Conservation (phyloP, 2,329 filamentous ascomycete species). For the Sclerotinia nivalis region DNA sequence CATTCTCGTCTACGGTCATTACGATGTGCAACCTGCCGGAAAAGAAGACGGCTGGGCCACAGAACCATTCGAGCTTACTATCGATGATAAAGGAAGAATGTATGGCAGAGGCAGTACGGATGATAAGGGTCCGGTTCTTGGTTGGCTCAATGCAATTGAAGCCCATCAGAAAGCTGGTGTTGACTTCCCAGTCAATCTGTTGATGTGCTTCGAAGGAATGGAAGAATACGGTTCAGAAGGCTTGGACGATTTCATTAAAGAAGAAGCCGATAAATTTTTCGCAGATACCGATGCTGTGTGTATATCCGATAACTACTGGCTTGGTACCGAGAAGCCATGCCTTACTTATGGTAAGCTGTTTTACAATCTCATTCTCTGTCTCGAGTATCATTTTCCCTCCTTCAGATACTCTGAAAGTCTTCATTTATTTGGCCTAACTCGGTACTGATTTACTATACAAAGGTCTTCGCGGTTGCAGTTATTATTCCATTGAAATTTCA, state of each 20-base stretch:
- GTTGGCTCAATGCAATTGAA: slow-evolving; percentile 97
- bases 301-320: slow-evolving; percentile 99
- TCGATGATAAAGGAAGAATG: slow-evolving; percentile 93
- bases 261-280: slow-evolving; percentile 91
- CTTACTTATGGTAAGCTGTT: slow-evolving; percentile 70
- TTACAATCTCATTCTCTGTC: background rate
- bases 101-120: slow-evolving; percentile 94
- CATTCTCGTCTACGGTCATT: slow-evolving; percentile 96
- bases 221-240: slow-evolving; percentile 98
- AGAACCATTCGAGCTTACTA: slow-evolving; percentile 84
- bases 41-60: slow-evolving; percentile 95
- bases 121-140: slow-evolving; percentile 95
- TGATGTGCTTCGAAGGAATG: slow-evolving; percentile 99
- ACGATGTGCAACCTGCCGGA: slow-evolving; percentile 95
- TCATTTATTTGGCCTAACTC: background rate
- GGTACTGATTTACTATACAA: background rate
- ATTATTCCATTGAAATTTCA: slow-evolving; percentile 89
- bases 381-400: background rate
- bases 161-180: slow-evolving; percentile 93
- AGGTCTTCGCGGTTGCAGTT: slow-evolving; percentile 90
- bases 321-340: slow-evolving; percentile 97
- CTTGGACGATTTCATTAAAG: slow-evolving; percentile 89
- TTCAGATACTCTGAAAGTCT: background rate
- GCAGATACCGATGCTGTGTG: slow-evolving; percentile 94
- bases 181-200: slow-evolving; percentile 93